A percentile compares a stretch with the other conserved stretches of the same genome.
Conservation (phyloP, 805 yeast species). For the Blastobotrys muscicola region DNA sequence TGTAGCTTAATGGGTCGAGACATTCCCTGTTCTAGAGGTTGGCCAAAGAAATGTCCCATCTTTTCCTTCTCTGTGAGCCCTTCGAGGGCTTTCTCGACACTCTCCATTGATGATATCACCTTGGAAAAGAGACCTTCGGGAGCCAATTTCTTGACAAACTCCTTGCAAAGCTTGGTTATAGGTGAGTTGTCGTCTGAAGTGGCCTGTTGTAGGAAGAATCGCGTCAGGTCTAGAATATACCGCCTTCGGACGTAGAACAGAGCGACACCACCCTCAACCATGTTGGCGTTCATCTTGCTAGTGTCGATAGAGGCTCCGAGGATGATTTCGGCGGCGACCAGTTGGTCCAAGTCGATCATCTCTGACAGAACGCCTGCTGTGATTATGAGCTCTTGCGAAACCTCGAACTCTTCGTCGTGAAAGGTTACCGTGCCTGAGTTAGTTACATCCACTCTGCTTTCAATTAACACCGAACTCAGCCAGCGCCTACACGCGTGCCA, state of each 20-base stretch:
- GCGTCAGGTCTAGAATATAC: conserved; percentile 47
- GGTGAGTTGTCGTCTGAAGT: conserved; percentile 3
- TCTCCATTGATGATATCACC: conserved; percentile 45
- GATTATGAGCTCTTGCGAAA: conserved; percentile 58
- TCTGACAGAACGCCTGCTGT: conserved; percentile 50
- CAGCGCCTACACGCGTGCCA: not conserved
- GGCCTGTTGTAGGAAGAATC: conserved; percentile 9
- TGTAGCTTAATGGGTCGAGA: conserved; percentile 45
- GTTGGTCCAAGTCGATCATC: conserved; percentile 66
- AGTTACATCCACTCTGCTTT: too few relatives aligned
- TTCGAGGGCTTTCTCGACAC: conserved; percentile 47
- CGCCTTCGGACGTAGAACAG: conserved; percentile 61
- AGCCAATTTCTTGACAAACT: conserved; percentile 4
- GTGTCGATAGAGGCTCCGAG: conserved; percentile 35
- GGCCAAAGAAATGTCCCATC: conserved; percentile 44
- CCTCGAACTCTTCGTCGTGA: conserved; percentile 44
- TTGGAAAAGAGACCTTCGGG: conserved; percentile 29
- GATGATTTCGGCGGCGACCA: conserved; percentile 62
- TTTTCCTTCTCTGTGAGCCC: conserved; percentile 42
- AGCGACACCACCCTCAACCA: conserved; percentile 43
- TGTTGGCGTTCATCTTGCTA: conserved; percentile 30
- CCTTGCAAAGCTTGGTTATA: conserved; percentile 2
- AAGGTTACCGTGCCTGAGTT: conserved; percentile 36
- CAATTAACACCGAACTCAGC: too few relatives aligned
- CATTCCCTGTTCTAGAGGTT: conserved; percentile 34